Conservation (phyloP, 2,329 filamentous ascomycete genomes). For the Rhinocladiella similis region DNA sequence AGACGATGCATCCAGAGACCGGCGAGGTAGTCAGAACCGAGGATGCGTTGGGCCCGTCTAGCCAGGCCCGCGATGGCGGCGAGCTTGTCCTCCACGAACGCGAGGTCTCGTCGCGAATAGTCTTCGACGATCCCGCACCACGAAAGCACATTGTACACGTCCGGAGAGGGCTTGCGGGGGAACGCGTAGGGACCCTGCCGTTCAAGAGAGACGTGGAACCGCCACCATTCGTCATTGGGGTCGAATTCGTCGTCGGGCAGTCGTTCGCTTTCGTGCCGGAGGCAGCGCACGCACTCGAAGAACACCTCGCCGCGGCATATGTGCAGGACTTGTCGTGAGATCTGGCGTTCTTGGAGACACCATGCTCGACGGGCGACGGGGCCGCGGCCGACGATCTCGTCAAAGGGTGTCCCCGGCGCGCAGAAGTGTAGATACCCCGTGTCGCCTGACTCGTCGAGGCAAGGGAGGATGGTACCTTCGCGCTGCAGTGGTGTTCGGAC, state of each 20-base stretch:
- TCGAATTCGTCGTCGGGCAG: background rate
- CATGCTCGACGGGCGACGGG: slow-evolving; percentile 4
- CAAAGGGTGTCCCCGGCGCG: slow-evolving; percentile 1
- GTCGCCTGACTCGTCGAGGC: background rate
- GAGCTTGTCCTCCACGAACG: slow-evolving; percentile 3
- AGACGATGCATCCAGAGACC: slow-evolving; percentile 3
- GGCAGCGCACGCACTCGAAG: slow-evolving; percentile 7
- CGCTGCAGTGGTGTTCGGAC: background rate
- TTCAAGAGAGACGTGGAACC: background rate
- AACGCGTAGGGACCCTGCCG: background rate
- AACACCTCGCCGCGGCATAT: slow-evolving; percentile 4
- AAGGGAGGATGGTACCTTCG: background rate
- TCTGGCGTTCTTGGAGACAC: slow-evolving; percentile 10
- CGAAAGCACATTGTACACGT: background rate
- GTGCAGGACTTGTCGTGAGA: slow-evolving; percentile 3
- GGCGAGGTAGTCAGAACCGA: slow-evolving; percentile 3
- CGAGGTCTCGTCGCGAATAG: background rate
- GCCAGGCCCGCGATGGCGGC: slow-evolving; percentile 9
- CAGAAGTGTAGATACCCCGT: background rate
- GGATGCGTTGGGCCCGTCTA: background rate
- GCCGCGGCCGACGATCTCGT: slow-evolving; percentile 2
- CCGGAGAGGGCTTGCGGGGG: background rate
- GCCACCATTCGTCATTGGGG: background rate
- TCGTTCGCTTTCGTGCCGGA: slow-evolving; percentile 4
- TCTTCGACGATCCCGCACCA: slow-evolving; percentile 4